phyloP scores from a whole-genome alignment of 345 rosid species.

The Garcia nutans region DNA sequence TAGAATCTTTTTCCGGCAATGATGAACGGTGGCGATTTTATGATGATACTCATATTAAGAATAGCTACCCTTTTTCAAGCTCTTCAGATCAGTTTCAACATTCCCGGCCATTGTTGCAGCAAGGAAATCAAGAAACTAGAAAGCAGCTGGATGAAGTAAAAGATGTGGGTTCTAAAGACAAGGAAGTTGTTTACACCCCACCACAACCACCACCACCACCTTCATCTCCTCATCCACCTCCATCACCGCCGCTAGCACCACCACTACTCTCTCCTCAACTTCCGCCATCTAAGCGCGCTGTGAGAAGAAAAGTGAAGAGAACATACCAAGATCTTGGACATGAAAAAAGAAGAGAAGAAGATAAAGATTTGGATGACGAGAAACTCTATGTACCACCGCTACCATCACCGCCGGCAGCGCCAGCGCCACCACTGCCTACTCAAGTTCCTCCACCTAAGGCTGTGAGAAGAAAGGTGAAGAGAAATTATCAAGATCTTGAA shows the following conservation, averaged over 20 bases:
- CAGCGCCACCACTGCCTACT: slow-evolving; percentile 18
- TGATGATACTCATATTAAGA: slow-evolving; percentile 62
- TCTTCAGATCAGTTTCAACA: slow-evolving; percentile 27
- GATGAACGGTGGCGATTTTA: slow-evolving; percentile 64
- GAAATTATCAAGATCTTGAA: slow-evolving; percentile 30
- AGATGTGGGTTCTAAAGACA: slow-evolving; percentile 14
- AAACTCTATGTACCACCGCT: slow-evolving; percentile 18
- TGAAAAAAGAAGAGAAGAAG: no score
- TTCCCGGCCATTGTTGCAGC: slow-evolving; percentile 5
- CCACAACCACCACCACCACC: slow-evolving; percentile 12
- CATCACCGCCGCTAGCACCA: slow-evolving; percentile 1
- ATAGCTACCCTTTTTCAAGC: slow-evolving; percentile 30
- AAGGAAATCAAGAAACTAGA: slow-evolving; percentile 19
- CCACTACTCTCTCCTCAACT: no score
- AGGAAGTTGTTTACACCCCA: slow-evolving; percentile 17
- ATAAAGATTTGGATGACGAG: slow-evolving; percentile 3
- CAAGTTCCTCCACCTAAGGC: slow-evolving; percentile 10
- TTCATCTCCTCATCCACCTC: slow-evolving; percentile 8
- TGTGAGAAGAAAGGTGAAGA: slow-evolving; percentile 33
- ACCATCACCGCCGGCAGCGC: slow-evolving; percentile 14
- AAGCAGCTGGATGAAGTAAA: not conserved
- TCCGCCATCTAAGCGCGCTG: no score
- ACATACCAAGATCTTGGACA: no score
- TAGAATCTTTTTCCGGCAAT: slow-evolving; percentile 27
- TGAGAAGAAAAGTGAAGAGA: no score